phyloP scores from a whole-genome alignment of 2,329 filamentous ascomycete species.

The Coniochaeta prunicola region DNA sequence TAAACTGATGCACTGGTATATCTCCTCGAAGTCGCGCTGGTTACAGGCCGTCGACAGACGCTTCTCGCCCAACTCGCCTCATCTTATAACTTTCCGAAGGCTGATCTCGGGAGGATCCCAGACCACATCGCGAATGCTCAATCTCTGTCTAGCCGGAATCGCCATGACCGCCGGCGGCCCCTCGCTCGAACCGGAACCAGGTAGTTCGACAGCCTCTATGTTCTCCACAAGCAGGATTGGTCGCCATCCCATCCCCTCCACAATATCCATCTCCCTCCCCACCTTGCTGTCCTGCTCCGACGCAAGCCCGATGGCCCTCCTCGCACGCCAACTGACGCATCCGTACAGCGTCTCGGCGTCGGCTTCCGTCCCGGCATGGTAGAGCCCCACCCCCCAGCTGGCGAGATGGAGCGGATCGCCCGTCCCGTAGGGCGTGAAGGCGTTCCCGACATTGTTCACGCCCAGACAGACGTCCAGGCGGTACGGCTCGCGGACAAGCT shows the following conservation, averaged over 20 bases:
- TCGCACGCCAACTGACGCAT: slow-evolving; percentile 15
- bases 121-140: slow-evolving; percentile 25
- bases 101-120: slow-evolving; percentile 27
- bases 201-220: slow-evolving; percentile 11
- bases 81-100: slow-evolving; percentile 8
- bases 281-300: slow-evolving; percentile 25
- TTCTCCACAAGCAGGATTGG: slow-evolving; percentile 21
- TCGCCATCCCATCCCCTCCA: slow-evolving; percentile 7
- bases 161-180: slow-evolving; percentile 6
- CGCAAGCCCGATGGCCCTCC: slow-evolving; percentile 14
- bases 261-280: slow-evolving; percentile 13
- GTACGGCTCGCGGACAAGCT: slow-evolving; percentile 15
- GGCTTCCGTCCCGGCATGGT: slow-evolving; percentile 55
- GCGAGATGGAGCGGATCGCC: slow-evolving; percentile 54
- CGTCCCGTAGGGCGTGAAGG: slow-evolving; percentile 63
- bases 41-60: background rate
- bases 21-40: background rate
- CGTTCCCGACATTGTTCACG: slow-evolving; percentile 47
- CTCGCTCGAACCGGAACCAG: slow-evolving; percentile 4
- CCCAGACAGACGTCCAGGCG: slow-evolving; percentile 53
- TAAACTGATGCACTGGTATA: background rate
- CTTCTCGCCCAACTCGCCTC: slow-evolving; percentile 14
- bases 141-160: slow-evolving; percentile 19
- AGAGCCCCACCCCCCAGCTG: slow-evolving; percentile 56
- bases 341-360: slow-evolving; percentile 51